A percentile compares a stretch with the other conserved stretches of the same genome.
phyloP scores from a whole-genome alignment of 306 rosid genomes.

The Vigna radiata region DNA sequence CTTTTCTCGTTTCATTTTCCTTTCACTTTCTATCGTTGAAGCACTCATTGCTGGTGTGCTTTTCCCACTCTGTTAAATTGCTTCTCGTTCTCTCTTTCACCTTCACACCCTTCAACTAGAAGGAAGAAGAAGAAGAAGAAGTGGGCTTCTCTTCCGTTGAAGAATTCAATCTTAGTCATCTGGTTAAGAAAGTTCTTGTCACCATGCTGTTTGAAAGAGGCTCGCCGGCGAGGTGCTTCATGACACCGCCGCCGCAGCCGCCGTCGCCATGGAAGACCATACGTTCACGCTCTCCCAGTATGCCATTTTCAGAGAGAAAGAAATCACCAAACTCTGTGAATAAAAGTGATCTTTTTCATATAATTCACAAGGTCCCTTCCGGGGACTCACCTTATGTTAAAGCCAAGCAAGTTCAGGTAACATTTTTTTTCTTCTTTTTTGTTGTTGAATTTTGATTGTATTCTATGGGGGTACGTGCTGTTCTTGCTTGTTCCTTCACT shows the following conservation, averaged over 20 bases:
- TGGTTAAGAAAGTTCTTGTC: constrained; percentile 2
- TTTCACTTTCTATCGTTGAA: constrained; percentile 43
- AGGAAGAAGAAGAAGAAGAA: constrained; percentile 21
- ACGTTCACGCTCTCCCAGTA: constrained; percentile 42
- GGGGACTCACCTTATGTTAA: constrained; percentile 94
- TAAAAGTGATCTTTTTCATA: constrained; percentile 65
- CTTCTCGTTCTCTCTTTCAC: neutral
- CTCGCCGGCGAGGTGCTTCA: constrained; percentile 57
- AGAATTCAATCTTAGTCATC: constrained; percentile 46
- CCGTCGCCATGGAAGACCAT: constrained; percentile 46
- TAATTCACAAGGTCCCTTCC: constrained; percentile 81
- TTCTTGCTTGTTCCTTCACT: constrained; percentile 39
- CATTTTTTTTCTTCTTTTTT: neutral
- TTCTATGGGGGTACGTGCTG: neutral
- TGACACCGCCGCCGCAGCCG: constrained; percentile 54
- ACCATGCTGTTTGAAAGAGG: constrained; percentile 45
- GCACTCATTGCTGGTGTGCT: constrained; percentile 41
- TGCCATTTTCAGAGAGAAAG: constrained; percentile 68
- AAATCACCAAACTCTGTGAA: constrained; percentile 55
- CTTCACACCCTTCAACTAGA: neutral
- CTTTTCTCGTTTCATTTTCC: constrained; percentile 12
- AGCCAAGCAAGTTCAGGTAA: constrained; percentile 97
- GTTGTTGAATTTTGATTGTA: neutral
- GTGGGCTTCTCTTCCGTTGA: constrained; percentile 14
- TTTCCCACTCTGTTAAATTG: constrained; percentile 33